These are phyloP conservation scores for Suillus placidus DNA, from an alignment of 768 basidiomycete genomes.

Conservation along the genomic window DNA sequence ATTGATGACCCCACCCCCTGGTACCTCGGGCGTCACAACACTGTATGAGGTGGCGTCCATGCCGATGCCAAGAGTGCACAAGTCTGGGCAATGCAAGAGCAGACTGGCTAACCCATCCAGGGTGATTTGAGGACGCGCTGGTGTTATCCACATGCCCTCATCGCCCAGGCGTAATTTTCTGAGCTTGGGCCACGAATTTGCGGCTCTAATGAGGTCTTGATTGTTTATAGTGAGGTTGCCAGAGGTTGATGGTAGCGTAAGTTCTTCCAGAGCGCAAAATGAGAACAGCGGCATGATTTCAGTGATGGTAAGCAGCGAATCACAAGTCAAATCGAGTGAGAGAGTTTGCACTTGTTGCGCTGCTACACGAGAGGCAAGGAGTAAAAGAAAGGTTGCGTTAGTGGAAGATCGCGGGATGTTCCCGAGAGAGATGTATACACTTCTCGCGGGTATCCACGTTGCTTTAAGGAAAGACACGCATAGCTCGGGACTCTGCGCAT, in stretches of 20 bases:
- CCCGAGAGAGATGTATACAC: not conserved
- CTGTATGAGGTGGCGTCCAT: not conserved
- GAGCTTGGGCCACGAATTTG: constrained; percentile 6
- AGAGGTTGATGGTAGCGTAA: not conserved
- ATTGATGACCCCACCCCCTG: constrained; percentile 2
- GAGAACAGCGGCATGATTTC: not conserved
- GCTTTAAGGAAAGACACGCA: not conserved
- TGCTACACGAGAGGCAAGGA: not conserved
- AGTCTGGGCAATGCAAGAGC: not conserved
- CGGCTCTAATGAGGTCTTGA: not conserved
- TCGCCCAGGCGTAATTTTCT: not conserved
- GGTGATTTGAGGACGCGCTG: not conserved
- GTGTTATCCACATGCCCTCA: not conserved
- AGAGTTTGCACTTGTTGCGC: not conserved
- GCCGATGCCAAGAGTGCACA: not conserved
- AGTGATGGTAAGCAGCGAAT: not conserved
- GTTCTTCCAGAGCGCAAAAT: not conserved
- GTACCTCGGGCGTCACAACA: constrained; percentile 1
- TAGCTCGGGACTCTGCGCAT: not conserved
- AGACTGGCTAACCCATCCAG: not conserved
- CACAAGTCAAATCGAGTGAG: not conserved
- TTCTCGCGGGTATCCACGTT: not conserved
- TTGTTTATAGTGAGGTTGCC: not conserved
- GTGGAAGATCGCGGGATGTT: not conserved
- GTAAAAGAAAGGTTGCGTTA: constrained; percentile 19